Evolutionary conservation across 257 asterid species (phyloP), one percentile per base, ranked within the genome.

Genomic region (Coffea canephora): DNA sequence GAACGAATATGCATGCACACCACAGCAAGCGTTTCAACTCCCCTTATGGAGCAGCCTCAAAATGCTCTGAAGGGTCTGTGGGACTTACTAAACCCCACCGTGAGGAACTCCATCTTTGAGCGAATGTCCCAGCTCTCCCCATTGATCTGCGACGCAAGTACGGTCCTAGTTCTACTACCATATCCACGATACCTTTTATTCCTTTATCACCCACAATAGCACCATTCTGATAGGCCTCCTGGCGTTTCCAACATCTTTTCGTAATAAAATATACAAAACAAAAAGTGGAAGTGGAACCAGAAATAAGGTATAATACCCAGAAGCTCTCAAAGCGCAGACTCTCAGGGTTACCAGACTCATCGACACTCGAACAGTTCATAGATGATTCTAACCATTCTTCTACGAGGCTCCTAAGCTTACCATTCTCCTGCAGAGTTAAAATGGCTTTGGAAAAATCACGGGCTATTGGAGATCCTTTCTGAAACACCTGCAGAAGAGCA

Each of bases 301-400:
- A 84, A 23, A 86, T 31, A 21, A 86, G 83, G 79, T 77, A 86
- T 62, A 86, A 77, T 3, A 73, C 84, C 89, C 87, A 86, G 83
- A 86, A 86, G 77, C 89, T 86, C 71, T 65, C 48, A 0, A 86
- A 66, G 34, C 77, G 59, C 80, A 86, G 81, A 19, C 88, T 80
- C 7, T 36, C 86, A 3, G 74, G 64, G 41, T 80, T 77, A 8
- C 5, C 34, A 43, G 73, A 27, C n/a, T 52, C 69, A 45, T 75
- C 80, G 49, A 57, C 45, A 45, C 41, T 65, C 34, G 82, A 83
- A 71, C 87, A 86, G 14, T 72, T 69, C 41, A 5, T 55, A 1
- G 84, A 77, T 5, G 81, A 80, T 46, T 46, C 83, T 49, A 86
- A 59, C 86, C 83, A 77, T 0, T 74, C 7, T 25, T 74, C 52